These are phyloP conservation scores for Globisporangium irregulare DNA, from an alignment of 352 stramenopile species.

Conservation along the genomic window DNA sequence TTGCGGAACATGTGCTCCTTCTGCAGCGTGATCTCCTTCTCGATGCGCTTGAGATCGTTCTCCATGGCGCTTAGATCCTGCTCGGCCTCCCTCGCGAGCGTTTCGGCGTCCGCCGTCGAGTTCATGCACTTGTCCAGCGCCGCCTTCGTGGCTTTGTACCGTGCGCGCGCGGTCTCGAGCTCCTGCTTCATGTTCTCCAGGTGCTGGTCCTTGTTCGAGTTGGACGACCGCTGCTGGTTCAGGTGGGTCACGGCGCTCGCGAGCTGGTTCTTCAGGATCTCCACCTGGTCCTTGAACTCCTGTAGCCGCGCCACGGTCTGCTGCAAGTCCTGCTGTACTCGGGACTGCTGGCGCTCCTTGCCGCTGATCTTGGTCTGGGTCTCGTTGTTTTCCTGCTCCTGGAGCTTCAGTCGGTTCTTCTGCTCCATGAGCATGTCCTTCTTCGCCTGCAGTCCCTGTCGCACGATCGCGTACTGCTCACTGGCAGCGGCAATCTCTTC, in stretches of 20 bases:
- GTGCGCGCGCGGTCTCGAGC: conserved; percentile 48
- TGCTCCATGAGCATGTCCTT: conserved; percentile 75
- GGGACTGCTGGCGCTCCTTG: conserved; percentile 68
- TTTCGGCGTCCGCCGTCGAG: conserved; percentile 77
- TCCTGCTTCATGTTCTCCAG: conserved; percentile 83
- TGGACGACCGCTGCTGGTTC: conserved; percentile 75
- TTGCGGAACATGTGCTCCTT: conserved; percentile 94
- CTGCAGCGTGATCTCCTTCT: conserved; percentile 79
- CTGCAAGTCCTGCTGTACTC: conserved; percentile 69
- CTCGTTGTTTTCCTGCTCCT: conserved; percentile 86
- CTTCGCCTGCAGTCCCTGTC: conserved; percentile 48
- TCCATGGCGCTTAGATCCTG: conserved; percentile 61
- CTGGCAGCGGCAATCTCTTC: conserved; percentile 91
- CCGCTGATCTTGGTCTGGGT: conserved; percentile 65
- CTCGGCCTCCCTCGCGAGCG: conserved; percentile 87
- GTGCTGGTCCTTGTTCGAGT: conserved; percentile 63
- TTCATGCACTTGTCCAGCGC: conserved; percentile 71
- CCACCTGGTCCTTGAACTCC: conserved; percentile 90
- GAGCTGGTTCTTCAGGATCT: conserved; percentile 91
- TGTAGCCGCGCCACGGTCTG: conserved; percentile 53
- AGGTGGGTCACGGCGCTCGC: conserved; percentile 82
- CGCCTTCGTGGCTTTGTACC: conserved; percentile 82
- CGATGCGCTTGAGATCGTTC: conserved; percentile 50
- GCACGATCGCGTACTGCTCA: conserved; percentile 81
- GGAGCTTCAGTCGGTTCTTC: conserved; percentile 74